Base-by-base conservation (phyloP, 2,329 filamentous ascomycete genomes). In the Fusarium acutatum region DNA sequence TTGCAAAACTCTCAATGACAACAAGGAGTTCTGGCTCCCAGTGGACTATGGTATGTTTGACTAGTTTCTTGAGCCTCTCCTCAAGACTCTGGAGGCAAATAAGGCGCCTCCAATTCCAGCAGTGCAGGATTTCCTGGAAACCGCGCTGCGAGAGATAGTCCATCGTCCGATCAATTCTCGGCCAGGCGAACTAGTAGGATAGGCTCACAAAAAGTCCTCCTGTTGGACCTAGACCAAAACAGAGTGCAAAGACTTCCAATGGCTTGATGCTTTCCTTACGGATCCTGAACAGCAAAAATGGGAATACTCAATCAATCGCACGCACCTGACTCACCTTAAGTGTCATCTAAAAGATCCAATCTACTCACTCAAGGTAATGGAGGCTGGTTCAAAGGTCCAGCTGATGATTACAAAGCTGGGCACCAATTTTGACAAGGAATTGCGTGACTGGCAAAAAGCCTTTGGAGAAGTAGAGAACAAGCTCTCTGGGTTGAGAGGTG, bases 181-280 rank as follows among this genome's bases (percentile, higher is more conserved):
- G 9, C 67, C 61, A 26, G 37, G 14, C 10, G 18, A 59, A 15
- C 56, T 70, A 5, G 20, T 2, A 20, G 59, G 59, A 3, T 73
- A 56, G 56, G 54, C 66, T 60, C 47, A 71, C 49, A 37, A 60
- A 35, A 40, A 30, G 14, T 10, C 17, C 12, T 26, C 26, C 9
- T 69, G 69, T 32, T 15, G 9, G 14, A 37, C 8, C 2, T 18
- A 13, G 14, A 41, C 6, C 2, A 18, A 7, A 22, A 18, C n/a
- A 17, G 10, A 38, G 20, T 73, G 64, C 24, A n/a, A 46, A 13
- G 26, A 58, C 13, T 72, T 53, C 13, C 43, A 10, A 34, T 18
- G 22, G 12, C n/a, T 69, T 10, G 58, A 72, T 32, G 7, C 9
- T 22, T 73, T 69, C 20, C 46, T 72, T 11, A 32, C 35, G 22